These are phyloP conservation scores for Cyclostephanos tholiformis DNA, from an alignment of 108 stramenopile species.

Conservation along the genomic window DNA sequence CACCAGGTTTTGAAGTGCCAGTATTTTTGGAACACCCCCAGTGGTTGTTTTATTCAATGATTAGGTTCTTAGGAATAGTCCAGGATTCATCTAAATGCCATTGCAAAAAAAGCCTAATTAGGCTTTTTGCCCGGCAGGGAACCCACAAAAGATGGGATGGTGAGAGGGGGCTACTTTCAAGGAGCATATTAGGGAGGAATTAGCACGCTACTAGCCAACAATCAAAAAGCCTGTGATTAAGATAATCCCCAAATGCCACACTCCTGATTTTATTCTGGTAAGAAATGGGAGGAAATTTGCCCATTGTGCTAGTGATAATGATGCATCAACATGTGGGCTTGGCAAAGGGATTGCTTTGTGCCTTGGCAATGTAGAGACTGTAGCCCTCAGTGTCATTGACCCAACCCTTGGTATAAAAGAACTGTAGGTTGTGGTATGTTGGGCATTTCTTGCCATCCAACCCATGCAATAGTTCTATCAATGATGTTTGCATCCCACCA, in stretches of 20 bases:
- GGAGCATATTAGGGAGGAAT: too few species aligned
- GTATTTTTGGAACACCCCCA: too few species aligned
- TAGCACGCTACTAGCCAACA: too few species aligned
- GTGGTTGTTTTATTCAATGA: too few species aligned
- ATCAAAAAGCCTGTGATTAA: conserved; percentile 68
- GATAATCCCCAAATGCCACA: conserved; percentile 83
- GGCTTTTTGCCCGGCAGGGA: too few species aligned
- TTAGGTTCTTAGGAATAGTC: too few species aligned
- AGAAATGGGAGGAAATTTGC: conserved; percentile 73
- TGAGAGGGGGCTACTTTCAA: too few species aligned
- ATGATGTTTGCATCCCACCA: conserved; percentile 69
- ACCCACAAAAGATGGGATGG: too few species aligned
- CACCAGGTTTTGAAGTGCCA: too few species aligned
- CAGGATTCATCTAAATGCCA: too few species aligned
- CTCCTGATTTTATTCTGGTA: conserved; percentile 70
- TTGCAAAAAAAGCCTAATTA: too few species aligned
- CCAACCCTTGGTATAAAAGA: conserved; percentile 68
- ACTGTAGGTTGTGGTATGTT: conserved; percentile 90
- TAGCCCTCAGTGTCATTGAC: conserved; percentile 52
- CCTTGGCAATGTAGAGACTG: conserved; percentile 74
- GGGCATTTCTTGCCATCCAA: conserved; percentile 86
- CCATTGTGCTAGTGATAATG: conserved; percentile 56
- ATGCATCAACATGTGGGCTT: conserved; percentile 89
- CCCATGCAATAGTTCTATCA: conserved; percentile 61
- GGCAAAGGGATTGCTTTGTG: conserved; percentile 95